These are phyloP conservation scores for Fusarium papillatum DNA, from an alignment of 2,329 filamentous ascomycete species.

Conservation along the genomic window DNA sequence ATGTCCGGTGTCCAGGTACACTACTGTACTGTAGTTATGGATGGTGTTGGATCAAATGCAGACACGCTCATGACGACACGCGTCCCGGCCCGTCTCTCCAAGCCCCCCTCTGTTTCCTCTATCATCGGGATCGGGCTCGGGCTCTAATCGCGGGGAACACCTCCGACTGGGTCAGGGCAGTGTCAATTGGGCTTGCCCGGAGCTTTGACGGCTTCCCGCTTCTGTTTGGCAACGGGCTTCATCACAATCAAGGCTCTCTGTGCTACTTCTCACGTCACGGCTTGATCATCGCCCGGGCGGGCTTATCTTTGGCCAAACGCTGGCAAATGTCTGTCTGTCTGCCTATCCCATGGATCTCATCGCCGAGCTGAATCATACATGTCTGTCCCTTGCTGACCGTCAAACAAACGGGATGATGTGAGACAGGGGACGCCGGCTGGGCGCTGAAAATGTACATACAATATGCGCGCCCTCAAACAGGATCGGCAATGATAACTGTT, in stretches of 20 bases:
- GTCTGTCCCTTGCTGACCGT: conserved; percentile 33
- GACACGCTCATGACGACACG: conserved; percentile 23
- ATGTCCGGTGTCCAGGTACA: background rate
- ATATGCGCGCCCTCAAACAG: conserved; percentile 1
- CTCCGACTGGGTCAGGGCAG: background rate
- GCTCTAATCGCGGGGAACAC: conserved; percentile 24
- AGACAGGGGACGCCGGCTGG: conserved; percentile 27
- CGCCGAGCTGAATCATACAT: conserved; percentile 3
- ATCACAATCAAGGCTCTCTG: background rate
- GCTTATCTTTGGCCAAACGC: background rate
- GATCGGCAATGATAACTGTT: background rate
- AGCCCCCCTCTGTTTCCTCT: conserved; percentile 11
- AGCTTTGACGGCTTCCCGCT: conserved; percentile 2
- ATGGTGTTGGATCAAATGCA: background rate
- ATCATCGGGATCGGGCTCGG: conserved; percentile 15
- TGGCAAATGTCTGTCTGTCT: background rate
- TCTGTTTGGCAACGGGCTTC: background rate
- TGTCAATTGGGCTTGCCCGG: background rate
- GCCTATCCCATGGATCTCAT: background rate
- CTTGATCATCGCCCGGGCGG: conserved; percentile 24
- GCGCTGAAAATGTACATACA: conserved; percentile 15
- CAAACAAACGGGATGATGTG: conserved; percentile 35
- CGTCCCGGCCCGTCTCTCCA: conserved; percentile 19
- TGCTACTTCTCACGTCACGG: conserved; percentile 30
- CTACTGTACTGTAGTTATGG: background rate